Conservation (phyloP, 306 rosid genomes). For the Medicago arabica region DNA sequence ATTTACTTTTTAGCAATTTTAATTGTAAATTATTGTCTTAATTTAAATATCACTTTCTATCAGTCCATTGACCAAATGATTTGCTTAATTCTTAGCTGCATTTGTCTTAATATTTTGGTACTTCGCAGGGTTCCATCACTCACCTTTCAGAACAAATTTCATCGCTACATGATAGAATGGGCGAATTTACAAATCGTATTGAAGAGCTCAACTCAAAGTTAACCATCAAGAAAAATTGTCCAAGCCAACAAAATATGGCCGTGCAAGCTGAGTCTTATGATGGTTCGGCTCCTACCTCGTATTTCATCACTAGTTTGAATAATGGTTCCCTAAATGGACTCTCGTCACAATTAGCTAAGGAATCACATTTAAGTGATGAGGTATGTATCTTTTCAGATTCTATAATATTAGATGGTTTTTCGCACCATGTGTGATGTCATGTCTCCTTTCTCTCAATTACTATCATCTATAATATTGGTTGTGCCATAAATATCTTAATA, state of each 20-base stretch:
- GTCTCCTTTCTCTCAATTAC: constrained; percentile 1
- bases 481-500: not conserved
- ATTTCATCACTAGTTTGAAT: constrained; percentile 64
- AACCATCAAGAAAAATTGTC: constrained; percentile 52
- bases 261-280: constrained; percentile 75
- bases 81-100: not conserved
- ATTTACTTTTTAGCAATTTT: not conserved
- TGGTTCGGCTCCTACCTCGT: constrained; percentile 77
- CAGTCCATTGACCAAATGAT: constrained; percentile 9
- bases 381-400: constrained; percentile 51
- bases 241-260: constrained; percentile 77
- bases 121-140: constrained; percentile 58
- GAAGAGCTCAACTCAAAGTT: constrained; percentile 90
- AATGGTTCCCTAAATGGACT: constrained; percentile 76
- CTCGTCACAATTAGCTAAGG: constrained; percentile 70
- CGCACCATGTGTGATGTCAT: not conserved
- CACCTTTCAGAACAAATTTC: constrained; percentile 90
- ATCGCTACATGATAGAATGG: constrained; percentile 93
- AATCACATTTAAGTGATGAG: constrained; percentile 76
- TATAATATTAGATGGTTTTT: not conserved
- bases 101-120: constrained; percentile 28
- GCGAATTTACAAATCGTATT: constrained; percentile 70
- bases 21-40: constrained; percentile 19
- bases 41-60: constrained; percentile 23
- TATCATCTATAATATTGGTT: not conserved